These are phyloP conservation scores for Flagelloscypha sp. DNA, from an alignment of 768 basidiomycete species.

Conservation along the genomic window DNA sequence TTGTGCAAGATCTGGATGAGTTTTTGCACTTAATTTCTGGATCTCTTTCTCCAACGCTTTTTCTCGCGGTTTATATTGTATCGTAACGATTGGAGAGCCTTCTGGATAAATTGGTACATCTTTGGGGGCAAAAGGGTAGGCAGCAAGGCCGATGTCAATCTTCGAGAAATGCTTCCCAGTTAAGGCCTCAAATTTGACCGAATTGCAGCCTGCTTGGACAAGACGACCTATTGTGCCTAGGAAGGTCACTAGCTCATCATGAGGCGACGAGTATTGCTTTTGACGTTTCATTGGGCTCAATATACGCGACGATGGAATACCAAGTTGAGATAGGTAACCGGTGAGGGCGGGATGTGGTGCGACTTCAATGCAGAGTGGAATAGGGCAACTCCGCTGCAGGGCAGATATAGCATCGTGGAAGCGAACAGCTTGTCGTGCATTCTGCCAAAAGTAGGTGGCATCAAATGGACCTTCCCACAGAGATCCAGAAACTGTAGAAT, in stretches of 20 bases:
- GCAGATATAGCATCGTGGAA: conserved; percentile 25
- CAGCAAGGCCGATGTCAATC: conserved; percentile 8
- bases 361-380: conserved; percentile 28
- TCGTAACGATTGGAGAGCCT: conserved; percentile 5
- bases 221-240: conserved; percentile 22
- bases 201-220: conserved; percentile 19
- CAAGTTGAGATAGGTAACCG: conserved; percentile 21
- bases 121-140: conserved; percentile 26
- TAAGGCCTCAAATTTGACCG: conserved; percentile 22
- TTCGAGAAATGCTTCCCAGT: conserved; percentile 15
- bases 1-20: conserved; percentile 32
- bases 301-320: conserved; percentile 11
- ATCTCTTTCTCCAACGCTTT: conserved; percentile 29
- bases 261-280: conserved; percentile 11
- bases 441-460: conserved; percentile 34
- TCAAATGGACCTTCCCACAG: conserved; percentile 16
- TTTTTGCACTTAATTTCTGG: conserved; percentile 26
- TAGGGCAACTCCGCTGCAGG: conserved; percentile 13
- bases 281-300: conserved; percentile 21
- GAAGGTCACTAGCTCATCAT: conserved; percentile 18
- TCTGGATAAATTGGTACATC: conserved; percentile 15
- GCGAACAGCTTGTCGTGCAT: conserved; percentile 26
- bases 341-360: conserved; percentile 31
- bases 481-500: conserved; percentile 28
- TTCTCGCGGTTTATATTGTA: conserved; percentile 17